A percentile compares a stretch with the other conserved stretches of the same genome.
Conservation (phyloP, 345 rosid species). For the Salix udensis region DNA sequence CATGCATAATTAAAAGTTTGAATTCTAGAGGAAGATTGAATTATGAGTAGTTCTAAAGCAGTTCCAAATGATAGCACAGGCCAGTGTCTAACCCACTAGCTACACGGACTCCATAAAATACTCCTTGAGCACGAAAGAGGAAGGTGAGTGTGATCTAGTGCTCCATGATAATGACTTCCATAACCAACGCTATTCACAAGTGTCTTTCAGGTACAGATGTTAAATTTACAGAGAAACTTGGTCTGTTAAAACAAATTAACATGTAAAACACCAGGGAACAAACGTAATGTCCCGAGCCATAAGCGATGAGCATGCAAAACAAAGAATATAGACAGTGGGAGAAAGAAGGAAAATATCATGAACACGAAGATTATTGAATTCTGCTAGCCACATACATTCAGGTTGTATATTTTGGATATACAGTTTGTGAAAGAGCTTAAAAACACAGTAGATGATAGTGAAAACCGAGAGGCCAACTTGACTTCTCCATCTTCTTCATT, state of each 20-base stretch:
- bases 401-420: no score
- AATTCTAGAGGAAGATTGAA: neutral
- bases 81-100: slow-evolving; percentile 1
- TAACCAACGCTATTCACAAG: neutral
- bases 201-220: neutral
- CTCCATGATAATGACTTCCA: slow-evolving; percentile 12
- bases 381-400: no score
- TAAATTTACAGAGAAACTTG: neutral
- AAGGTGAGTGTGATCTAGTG: neutral
- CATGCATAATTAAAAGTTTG: no score
- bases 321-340: no score
- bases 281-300: no score
- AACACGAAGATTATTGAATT: no score
- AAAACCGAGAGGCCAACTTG: no score
- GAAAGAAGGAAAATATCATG: no score
- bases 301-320: no score
- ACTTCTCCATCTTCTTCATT: no score
- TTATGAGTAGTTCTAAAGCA: neutral
- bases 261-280: neutral
- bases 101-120: neutral
- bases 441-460: no score
- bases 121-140: neutral
- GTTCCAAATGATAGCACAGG: neutral
- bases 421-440: no score
- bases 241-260: neutral